These are phyloP conservation scores for Kandelia obovata DNA, from an alignment of 345 rosid species.

Conservation along the genomic window DNA sequence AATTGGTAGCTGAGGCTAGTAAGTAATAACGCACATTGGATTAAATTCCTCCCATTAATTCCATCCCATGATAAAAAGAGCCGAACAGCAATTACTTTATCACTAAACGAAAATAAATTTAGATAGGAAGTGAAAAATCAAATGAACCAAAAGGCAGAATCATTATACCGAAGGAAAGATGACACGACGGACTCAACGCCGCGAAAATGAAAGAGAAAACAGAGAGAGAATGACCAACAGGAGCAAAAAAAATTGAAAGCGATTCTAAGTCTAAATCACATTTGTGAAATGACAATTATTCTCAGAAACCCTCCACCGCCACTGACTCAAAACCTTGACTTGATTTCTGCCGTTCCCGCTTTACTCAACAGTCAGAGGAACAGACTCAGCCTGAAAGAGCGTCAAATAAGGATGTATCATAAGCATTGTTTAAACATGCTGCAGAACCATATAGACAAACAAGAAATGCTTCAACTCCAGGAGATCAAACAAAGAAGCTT, in stretches of 20 bases:
- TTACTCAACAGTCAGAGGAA: conserved; percentile 53
- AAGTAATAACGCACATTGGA: too few species aligned
- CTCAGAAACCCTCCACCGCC: conserved; percentile 12
- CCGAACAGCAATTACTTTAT: too few species aligned
- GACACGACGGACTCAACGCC: background rate
- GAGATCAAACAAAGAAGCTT: background rate
- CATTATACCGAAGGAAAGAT: background rate
- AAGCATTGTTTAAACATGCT: background rate
- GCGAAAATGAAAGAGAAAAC: background rate
- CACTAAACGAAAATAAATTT: background rate
- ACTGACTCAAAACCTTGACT: background rate
- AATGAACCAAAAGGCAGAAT: background rate
- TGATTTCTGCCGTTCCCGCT: background rate
- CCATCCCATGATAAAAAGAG: too few species aligned
- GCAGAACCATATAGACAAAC: too few species aligned
- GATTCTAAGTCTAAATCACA: conserved; percentile 13
- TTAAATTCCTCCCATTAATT: too few species aligned
- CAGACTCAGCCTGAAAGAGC: conserved; percentile 64
- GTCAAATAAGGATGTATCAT: background rate
- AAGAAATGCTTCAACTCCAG: background rate
- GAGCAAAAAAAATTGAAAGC: conserved; percentile 12
- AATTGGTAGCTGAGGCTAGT: too few species aligned
- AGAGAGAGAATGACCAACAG: background rate
- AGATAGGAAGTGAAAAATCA: background rate
- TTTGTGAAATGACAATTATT: conserved; percentile 24